phyloP scores from a whole-genome alignment of 371 early-diverging fungal genomes.

The Mortierella sp. region DNA sequence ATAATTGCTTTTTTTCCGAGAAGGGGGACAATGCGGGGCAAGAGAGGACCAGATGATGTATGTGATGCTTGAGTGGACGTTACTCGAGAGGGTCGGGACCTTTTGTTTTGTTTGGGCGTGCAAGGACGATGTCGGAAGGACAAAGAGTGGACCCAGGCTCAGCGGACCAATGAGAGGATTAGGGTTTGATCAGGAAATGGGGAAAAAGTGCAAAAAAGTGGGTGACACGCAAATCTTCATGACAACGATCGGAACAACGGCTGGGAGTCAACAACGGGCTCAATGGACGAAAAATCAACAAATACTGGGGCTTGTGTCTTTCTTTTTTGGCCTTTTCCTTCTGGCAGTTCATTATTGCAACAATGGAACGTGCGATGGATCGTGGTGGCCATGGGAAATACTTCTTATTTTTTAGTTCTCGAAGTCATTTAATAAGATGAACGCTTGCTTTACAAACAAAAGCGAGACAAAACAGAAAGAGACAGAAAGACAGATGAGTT shows the following conservation, averaged over 20 bases:
- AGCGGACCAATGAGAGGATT: background rate
- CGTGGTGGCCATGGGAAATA: background rate
- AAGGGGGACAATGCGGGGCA: background rate
- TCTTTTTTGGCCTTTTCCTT: background rate
- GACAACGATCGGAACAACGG: background rate
- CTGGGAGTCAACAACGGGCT: background rate
- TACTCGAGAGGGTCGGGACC: background rate
- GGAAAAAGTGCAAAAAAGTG: background rate
- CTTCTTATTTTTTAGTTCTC: background rate
- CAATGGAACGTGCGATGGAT: background rate
- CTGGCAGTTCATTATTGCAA: background rate
- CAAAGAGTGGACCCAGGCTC: background rate
- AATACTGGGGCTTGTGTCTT: background rate
- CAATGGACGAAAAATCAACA: no score
- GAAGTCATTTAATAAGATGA: background rate
- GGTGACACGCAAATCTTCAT: background rate
- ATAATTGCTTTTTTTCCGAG: constrained; percentile 7
- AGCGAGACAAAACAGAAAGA: background rate
- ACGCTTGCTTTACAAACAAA: background rate
- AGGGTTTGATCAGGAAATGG: background rate
- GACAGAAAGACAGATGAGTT: background rate
- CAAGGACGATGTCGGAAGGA: constrained; percentile 2
- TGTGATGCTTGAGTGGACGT: background rate
- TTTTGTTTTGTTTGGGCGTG: background rate
- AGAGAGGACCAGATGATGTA: background rate